Evolutionary conservation across 176 grass and related monocot species (phyloP).

Genomic region (Triticum timopheevii): DNA sequence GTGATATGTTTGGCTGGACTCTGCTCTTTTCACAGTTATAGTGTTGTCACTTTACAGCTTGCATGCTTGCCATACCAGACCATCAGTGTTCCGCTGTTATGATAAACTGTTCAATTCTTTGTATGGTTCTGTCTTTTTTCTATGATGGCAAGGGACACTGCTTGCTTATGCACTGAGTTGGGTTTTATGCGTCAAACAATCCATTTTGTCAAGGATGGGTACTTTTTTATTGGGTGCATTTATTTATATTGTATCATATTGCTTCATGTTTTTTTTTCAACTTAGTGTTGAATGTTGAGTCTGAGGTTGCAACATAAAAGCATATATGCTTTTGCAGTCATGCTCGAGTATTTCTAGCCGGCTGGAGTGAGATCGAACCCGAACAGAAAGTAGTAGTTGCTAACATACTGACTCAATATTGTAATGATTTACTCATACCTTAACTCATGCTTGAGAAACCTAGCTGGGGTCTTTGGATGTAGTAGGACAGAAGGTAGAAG

Average conservation of each 20-base stretch:
- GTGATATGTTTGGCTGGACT: neutral
- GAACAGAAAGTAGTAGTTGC: neutral
- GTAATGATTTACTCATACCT: neutral
- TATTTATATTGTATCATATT: neutral
- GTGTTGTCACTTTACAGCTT: neutral
- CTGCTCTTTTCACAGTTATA: neutral
- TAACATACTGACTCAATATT: neutral
- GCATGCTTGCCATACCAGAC: neutral
- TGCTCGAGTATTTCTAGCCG: neutral
- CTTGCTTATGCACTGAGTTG: neutral
- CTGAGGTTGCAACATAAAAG: conserved; percentile 4
- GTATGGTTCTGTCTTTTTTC: neutral
- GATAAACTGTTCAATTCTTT: neutral
- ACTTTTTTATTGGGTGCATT: neutral
- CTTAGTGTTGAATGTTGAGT: neutral
- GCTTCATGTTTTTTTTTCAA: neutral
- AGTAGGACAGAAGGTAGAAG: neutral
- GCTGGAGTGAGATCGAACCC: neutral
- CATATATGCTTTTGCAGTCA: neutral
- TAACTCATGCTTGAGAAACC: neutral
- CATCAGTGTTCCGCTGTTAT: neutral
- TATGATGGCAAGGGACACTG: too few relatives aligned
- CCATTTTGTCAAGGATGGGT: neutral
- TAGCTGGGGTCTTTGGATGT: neutral
- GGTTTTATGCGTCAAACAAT: neutral